Conservation (phyloP, 2,329 filamentous ascomycete genomes). For the Fusarium sacchari region DNA sequence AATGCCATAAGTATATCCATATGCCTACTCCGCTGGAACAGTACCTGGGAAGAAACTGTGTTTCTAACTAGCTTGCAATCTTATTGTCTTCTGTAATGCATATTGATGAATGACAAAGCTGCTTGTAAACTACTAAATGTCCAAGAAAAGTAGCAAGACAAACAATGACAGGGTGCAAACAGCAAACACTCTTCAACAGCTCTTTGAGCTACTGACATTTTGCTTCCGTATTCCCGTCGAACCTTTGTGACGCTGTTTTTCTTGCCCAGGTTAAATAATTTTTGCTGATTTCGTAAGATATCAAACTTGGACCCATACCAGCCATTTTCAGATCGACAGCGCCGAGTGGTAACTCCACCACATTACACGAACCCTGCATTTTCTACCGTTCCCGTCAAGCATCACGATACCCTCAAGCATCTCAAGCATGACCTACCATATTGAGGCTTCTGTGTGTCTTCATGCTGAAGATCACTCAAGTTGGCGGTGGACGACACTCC, state of each 20-base stretch:
- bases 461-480: not conserved
- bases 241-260: not conserved
- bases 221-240: not conserved
- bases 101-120: not conserved
- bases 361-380: not conserved
- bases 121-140: not conserved
- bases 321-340: not conserved
- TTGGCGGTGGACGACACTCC: not conserved
- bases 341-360: not conserved
- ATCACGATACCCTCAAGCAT: not conserved
- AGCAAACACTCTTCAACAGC: conserved; percentile 10
- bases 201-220: not conserved
- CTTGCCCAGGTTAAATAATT: not conserved
- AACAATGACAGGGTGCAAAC: not conserved
- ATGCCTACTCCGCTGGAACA: not conserved
- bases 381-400: not conserved
- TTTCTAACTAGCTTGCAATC: not conserved
- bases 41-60: not conserved
- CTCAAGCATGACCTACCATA: rapidly evolving
- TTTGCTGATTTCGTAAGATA: not conserved
- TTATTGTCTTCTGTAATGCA: not conserved
- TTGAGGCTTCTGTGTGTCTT: not conserved
- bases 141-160: not conserved
- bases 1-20: not conserved
- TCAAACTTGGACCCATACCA: not conserved